These are phyloP conservation scores for Ceraceosorus bombacis DNA, from an alignment of 1,284 basidiomycete species.

Conservation along the genomic window DNA sequence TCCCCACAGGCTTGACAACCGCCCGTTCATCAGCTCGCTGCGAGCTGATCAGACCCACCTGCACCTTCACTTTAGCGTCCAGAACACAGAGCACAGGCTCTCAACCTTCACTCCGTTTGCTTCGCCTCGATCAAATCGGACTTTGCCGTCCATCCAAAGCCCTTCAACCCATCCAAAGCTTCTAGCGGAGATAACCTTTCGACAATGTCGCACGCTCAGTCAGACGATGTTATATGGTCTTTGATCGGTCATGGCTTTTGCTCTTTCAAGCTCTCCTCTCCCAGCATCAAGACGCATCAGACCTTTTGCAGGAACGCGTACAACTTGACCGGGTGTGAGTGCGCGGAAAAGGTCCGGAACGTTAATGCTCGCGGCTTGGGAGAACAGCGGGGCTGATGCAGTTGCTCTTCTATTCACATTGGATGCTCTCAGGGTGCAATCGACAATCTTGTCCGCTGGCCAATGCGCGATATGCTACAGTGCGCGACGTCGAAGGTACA, in stretches of 20 bases:
- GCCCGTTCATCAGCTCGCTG: too few relatives aligned
- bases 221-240: conserved; percentile 47
- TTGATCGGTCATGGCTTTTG: conserved; percentile 46
- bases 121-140: too few relatives aligned
- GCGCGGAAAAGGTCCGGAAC: conserved; percentile 98
- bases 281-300: conserved; percentile 25
- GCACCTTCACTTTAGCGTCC: too few relatives aligned
- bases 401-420: neutral
- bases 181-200: too few relatives aligned
- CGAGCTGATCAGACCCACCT: too few relatives aligned
- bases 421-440: conserved; percentile 57
- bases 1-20: too few relatives aligned
- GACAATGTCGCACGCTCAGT: conserved; percentile 27
- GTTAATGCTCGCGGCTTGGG: conserved; percentile 48
- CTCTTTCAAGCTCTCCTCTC: conserved; percentile 46
- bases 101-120: too few relatives aligned
- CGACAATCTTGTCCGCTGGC: conserved; percentile 93
- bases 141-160: too few relatives aligned
- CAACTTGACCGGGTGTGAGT: conserved; percentile 77
- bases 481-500: conserved; percentile 84
- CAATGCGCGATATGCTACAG: conserved; percentile 93
- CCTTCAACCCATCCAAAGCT: too few relatives aligned
- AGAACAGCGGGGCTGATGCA: neutral
- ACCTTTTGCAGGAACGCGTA: neutral
- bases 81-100: too few relatives aligned